Percentiles rank a stretch among this genome's conserved stretches.
These are phyloP conservation scores for Cryptococcus amylolentus DNA, from an alignment of 1,284 basidiomycete species.

Conservation along the genomic window DNA sequence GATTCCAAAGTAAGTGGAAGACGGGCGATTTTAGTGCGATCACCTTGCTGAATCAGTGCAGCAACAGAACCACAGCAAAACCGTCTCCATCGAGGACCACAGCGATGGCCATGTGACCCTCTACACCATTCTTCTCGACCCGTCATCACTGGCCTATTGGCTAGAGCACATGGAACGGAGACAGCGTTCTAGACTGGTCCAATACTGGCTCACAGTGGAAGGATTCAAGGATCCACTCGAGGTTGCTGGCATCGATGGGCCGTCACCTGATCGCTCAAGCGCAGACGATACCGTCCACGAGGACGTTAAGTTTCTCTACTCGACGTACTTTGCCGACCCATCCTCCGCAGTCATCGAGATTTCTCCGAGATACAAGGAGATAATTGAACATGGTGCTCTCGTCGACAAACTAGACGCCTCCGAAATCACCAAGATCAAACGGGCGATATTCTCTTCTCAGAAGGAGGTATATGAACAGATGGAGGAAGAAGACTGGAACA, in stretches of 20 bases:
- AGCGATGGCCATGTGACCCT: conserved; percentile 14
- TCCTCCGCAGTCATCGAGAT: conserved; percentile 14
- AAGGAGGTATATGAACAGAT: conserved; percentile 79
- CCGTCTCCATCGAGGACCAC: too few species aligned
- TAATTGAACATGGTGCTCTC: conserved; percentile 22
- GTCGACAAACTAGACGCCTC: not conserved
- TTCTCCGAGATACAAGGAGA: conserved; percentile 11
- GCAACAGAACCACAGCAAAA: too few species aligned
- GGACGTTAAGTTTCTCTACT: conserved; percentile 80
- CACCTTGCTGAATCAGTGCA: not conserved
- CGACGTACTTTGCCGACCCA: conserved; percentile 66
- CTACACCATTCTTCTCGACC: conserved; percentile 72
- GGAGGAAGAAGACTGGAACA: conserved; percentile 86
- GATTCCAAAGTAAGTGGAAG: conserved; percentile 12
- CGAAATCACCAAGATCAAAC: conserved; percentile 44
- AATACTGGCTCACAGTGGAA: conserved; percentile 96
- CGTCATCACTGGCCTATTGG: conserved; percentile 86
- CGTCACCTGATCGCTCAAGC: not conserved
- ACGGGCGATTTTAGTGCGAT: not conserved
- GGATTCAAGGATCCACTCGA: conserved; percentile 96
- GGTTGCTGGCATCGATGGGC: conserved; percentile 55
- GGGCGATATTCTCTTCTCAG: conserved; percentile 69
- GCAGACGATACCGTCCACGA: conserved; percentile 51
- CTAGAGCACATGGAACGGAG: conserved; percentile 97
- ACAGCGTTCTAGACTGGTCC: conserved; percentile 75